phyloP scores from a whole-genome alignment of 2,329 filamentous ascomycete genomes.

The Pseudopyrenochaeta lycopersici region DNA sequence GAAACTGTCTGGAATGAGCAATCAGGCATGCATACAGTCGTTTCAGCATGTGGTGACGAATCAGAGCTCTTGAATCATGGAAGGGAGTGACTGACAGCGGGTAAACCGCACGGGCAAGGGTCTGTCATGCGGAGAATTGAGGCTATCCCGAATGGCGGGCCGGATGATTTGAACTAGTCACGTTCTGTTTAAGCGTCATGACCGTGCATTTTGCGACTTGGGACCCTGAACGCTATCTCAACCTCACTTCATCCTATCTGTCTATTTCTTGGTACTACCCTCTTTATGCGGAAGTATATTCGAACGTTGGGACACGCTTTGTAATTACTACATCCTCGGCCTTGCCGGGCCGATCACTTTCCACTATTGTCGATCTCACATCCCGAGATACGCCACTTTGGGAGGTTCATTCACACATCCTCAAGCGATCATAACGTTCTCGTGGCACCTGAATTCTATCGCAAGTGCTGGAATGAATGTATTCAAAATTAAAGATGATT shows the following conservation, averaged over 20 bases:
- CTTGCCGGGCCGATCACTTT: too few species aligned
- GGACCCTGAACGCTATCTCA: constrained; percentile 3
- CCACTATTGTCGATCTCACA: too few species aligned
- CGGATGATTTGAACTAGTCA: neutral
- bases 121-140: neutral
- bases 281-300: too few species aligned
- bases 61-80: neutral
- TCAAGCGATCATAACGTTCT: too few species aligned
- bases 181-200: neutral
- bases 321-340: too few species aligned
- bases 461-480: too few species aligned
- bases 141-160: neutral
- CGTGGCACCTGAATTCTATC: too few species aligned
- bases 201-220: neutral
- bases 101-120: neutral
- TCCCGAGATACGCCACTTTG: too few species aligned
- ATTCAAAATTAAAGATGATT: too few species aligned
- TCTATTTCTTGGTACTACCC: neutral
- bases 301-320: too few species aligned
- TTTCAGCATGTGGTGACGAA: neutral
- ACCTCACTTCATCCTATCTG: constrained; percentile 1
- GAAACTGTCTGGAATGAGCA: neutral
- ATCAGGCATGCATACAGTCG: neutral
- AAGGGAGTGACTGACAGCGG: neutral
- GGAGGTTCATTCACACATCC: too few species aligned